Conservation (phyloP, 2,329 filamentous ascomycete species). For the Verruconis gallopava region DNA sequence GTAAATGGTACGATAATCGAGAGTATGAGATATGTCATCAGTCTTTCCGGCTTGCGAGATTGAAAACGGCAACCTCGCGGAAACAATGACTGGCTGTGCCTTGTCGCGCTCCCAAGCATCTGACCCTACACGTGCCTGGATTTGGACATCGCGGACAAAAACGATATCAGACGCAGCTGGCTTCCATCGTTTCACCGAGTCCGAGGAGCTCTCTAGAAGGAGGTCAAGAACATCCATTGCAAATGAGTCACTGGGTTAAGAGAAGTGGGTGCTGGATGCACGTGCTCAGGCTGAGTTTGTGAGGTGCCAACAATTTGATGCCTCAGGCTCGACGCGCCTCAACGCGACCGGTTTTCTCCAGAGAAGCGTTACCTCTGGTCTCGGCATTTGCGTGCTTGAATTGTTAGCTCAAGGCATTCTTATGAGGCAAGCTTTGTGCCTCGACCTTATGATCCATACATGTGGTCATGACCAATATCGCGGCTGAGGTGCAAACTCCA, state of each 20-base stretch:
- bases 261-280: too few relatives aligned
- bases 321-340: neutral
- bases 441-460: neutral
- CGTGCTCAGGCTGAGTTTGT: too few relatives aligned
- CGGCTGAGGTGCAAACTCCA: neutral
- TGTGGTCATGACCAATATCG: neutral
- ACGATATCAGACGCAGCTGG: conserved; percentile 1
- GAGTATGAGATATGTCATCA: conserved; percentile 2
- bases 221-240: neutral
- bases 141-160: conserved; percentile 6
- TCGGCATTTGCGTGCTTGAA: neutral
- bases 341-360: too few relatives aligned
- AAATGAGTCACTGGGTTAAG: too few relatives aligned
- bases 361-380: too few relatives aligned
- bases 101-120: conserved; percentile 4
- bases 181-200: neutral
- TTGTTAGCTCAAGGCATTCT: neutral
- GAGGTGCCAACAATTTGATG: too few relatives aligned
- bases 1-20: conserved; percentile 7
- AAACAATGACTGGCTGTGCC: conserved; percentile 4
- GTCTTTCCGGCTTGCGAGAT: neutral
- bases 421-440: conserved; percentile 1
- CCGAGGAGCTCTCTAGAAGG: too few relatives aligned
- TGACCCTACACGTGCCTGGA: conserved; percentile 2
- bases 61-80: conserved; percentile 1